phyloP scores from a whole-genome alignment of 306 rosid genomes.

The Gleditsia sinensis region DNA sequence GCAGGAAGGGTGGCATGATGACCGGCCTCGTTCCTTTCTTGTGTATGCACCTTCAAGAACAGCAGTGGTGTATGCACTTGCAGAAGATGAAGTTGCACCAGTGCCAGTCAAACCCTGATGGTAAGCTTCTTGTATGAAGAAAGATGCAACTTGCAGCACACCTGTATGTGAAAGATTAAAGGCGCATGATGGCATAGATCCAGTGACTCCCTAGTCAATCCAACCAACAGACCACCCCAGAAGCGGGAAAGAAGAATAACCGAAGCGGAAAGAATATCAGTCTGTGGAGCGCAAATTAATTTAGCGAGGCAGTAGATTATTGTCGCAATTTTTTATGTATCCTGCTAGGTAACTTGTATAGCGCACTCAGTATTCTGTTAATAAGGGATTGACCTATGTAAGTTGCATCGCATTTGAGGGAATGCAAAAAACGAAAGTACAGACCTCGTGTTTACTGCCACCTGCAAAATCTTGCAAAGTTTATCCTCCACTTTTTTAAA shows the following conservation, averaged over 20 bases:
- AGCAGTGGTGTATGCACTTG: conserved; percentile 74
- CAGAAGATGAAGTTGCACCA: conserved; percentile 35
- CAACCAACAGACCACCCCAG: conserved; percentile 23
- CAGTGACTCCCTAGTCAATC: conserved; percentile 27
- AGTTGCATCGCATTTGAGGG: conserved; percentile 21
- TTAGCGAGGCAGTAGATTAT: conserved; percentile 25
- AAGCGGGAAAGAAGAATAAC: conserved; percentile 24
- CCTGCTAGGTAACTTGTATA: conserved; percentile 31
- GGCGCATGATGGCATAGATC: conserved; percentile 28
- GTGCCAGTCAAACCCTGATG: conserved; percentile 44
- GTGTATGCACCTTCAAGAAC: conserved; percentile 82
- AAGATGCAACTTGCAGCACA: not conserved
- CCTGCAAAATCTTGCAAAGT: too few relatives aligned
- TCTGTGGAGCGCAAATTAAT: conserved; percentile 20
- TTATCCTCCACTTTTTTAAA: too few relatives aligned
- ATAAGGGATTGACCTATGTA: conserved; percentile 1
- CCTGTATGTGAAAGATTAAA: not conserved
- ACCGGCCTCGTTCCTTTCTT: conserved; percentile 78
- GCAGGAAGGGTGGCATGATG: conserved; percentile 75
- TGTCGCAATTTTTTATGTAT: conserved; percentile 14
- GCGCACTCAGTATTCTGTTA: conserved; percentile 14
- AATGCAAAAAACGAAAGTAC: conserved; percentile 14
- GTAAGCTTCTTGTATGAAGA: conserved; percentile 4
- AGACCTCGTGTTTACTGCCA: conserved; percentile 19
- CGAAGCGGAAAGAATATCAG: conserved; percentile 16